phyloP scores from a whole-genome alignment of 2,329 filamentous ascomycete genomes.

The Trichoderma sp. region DNA sequence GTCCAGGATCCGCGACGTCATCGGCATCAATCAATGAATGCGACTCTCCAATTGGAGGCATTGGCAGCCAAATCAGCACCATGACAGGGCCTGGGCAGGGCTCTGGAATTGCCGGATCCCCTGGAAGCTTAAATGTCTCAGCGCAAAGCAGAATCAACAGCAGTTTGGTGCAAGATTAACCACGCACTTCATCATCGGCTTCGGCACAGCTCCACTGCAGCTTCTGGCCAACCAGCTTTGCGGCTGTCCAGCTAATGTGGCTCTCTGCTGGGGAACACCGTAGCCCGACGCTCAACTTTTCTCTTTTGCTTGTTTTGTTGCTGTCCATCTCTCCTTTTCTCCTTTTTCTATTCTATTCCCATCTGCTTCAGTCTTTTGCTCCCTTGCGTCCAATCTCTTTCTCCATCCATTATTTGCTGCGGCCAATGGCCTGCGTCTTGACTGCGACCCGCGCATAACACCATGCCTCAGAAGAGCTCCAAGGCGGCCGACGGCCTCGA shows the following conservation, averaged over 20 bases:
- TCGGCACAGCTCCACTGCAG: constrained; percentile 14
- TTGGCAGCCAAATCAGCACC: not conserved
- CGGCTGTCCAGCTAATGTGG: constrained; percentile 5
- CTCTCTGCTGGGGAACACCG: constrained; percentile 14
- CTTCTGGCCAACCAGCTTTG: constrained; percentile 11
- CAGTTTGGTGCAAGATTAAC: not conserved
- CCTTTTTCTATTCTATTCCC: not conserved
- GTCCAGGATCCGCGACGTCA: not conserved
- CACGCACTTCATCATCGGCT: not conserved
- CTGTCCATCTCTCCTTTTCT: not conserved
- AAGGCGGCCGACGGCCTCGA: constrained; percentile 38
- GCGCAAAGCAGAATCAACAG: not conserved
- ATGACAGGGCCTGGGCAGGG: not conserved
- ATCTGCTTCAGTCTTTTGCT: not conserved
- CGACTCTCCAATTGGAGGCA: constrained; percentile 9
- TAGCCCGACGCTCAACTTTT: constrained; percentile 9
- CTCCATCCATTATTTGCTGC: not conserved
- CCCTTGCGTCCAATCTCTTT: too few species aligned
- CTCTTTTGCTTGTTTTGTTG: not conserved
- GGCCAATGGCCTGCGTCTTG: constrained; percentile 20
- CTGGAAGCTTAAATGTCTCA: constrained; percentile 15
- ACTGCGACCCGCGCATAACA: constrained; percentile 19
- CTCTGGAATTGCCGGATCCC: constrained; percentile 1
- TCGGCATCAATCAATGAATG: not conserved
- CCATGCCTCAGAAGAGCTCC: constrained; percentile 29